Percentiles rank a stretch among this genome's conserved stretches.
These are phyloP conservation scores for Endotrypanum monterogeii DNA, from an alignment of 208 protist species.

Conservation along the genomic window DNA sequence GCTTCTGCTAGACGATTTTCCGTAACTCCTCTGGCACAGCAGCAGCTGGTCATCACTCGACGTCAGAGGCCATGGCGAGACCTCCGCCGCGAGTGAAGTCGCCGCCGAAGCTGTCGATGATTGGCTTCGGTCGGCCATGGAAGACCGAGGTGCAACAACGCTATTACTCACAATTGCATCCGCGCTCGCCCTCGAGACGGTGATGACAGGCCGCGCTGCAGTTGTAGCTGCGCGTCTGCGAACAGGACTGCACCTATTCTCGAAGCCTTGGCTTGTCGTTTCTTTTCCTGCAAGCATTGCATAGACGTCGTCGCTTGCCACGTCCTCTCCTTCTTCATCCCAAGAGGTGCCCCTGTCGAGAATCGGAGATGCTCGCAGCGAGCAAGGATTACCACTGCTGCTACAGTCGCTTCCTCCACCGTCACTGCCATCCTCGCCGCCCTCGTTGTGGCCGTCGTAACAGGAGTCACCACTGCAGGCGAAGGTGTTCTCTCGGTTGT, in stretches of 20 bases:
- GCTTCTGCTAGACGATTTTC: neutral
- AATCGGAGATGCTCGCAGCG: constrained; percentile 11
- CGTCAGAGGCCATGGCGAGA: constrained; percentile 18
- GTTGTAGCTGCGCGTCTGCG: neutral
- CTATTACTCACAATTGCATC: constrained; percentile 24
- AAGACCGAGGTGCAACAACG: constrained; percentile 13
- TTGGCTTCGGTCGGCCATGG: neutral
- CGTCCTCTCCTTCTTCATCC: neutral
- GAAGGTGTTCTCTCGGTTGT: constrained; percentile 29
- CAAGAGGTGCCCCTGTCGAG: neutral
- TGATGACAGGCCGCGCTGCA: constrained; percentile 7
- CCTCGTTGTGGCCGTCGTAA: neutral
- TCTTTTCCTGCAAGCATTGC: neutral
- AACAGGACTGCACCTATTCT: neutral
- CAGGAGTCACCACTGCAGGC: constrained; percentile 26
- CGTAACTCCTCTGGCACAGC: neutral
- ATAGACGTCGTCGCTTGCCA: neutral
- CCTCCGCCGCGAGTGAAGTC: neutral
- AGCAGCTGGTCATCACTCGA: neutral
- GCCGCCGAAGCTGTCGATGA: neutral
- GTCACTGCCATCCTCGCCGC: constrained; percentile 8
- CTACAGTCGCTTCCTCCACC: constrained; percentile 3
- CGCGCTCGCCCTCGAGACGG: neutral
- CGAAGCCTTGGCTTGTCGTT: neutral
- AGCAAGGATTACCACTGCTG: constrained; percentile 15